Percentiles rank a stretch among this genome's conserved stretches.
Evolutionary conservation across 2,329 filamentous ascomycete genomes (phyloP).

Genomic region (Botrytis fabae): DNA sequence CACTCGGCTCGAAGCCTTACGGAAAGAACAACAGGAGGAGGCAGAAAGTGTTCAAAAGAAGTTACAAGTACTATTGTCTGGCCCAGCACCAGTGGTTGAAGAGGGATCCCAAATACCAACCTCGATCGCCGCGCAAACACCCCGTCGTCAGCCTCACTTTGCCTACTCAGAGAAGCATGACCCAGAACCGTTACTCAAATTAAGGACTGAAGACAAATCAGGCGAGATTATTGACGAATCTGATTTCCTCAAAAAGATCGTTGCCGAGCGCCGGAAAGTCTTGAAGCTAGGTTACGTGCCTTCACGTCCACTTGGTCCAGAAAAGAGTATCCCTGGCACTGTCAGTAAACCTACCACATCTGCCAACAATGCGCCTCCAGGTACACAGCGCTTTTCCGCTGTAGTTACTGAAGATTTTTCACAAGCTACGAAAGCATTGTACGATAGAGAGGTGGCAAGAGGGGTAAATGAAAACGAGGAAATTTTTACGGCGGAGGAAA

Average conservation of each 20-base stretch:
- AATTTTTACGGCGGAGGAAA: slow-evolving; percentile 88
- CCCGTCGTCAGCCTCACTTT: slow-evolving; percentile 38
- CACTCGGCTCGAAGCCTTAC: slow-evolving; percentile 65
- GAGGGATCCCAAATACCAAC: slow-evolving; percentile 30
- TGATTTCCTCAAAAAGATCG: slow-evolving; percentile 57
- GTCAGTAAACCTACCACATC: slow-evolving; percentile 40
- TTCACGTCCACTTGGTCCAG: slow-evolving; percentile 47
- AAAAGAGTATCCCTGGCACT: slow-evolving; percentile 41
- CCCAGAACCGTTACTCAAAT: slow-evolving; percentile 65
- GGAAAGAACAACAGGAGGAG: slow-evolving; percentile 66
- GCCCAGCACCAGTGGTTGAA: slow-evolving; percentile 38
- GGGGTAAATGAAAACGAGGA: slow-evolving; percentile 94
- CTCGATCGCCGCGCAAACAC: slow-evolving; percentile 18
- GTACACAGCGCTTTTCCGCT: slow-evolving; percentile 68
- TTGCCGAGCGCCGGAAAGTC: slow-evolving; percentile 59
- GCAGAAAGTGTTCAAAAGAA: slow-evolving; percentile 57
- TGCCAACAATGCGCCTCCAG: slow-evolving; percentile 50
- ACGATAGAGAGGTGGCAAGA: slow-evolving; percentile 88
- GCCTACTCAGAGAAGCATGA: slow-evolving; percentile 53
- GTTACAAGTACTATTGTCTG: slow-evolving; percentile 51
- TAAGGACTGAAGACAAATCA: slow-evolving; percentile 62
- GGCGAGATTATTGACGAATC: slow-evolving; percentile 59
- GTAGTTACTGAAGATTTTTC: slow-evolving; percentile 77
- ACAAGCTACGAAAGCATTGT: slow-evolving; percentile 81
- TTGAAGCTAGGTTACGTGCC: slow-evolving; percentile 68